These are phyloP conservation scores for Solanum megistacrolobum DNA, from an alignment of 257 asterid genomes.

Conservation along the genomic window DNA sequence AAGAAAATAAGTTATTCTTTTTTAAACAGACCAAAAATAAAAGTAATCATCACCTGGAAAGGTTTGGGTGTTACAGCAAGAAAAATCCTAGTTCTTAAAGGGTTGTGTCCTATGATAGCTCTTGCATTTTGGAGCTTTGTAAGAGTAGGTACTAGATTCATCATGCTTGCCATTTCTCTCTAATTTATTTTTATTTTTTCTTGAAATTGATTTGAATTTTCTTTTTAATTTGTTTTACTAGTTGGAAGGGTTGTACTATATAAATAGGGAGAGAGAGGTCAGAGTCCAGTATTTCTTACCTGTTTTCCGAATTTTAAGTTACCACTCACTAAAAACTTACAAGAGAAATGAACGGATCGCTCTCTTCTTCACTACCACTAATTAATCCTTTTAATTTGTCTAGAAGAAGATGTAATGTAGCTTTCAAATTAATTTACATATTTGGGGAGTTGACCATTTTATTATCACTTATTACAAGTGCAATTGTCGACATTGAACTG, in stretches of 20 bases:
- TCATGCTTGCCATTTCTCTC: slow-evolving; percentile 34
- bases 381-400: neutral
- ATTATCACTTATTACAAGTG: neutral
- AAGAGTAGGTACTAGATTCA: slow-evolving; percentile 23
- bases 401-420: neutral
- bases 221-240: neutral
- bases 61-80: slow-evolving; percentile 11
- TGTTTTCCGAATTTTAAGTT: neutral
- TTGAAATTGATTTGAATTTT: neutral
- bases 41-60: slow-evolving; percentile 26
- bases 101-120: slow-evolving; percentile 7
- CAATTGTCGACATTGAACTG: no score
- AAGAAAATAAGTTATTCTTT: no score
- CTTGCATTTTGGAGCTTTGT: slow-evolving; percentile 29
- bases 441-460: neutral
- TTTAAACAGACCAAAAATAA: no score
- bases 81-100: slow-evolving; percentile 13
- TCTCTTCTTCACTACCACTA: neutral
- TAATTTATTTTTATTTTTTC: neutral
- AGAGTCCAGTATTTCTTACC: neutral
- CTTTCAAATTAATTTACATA: neutral
- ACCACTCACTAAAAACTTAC: neutral
- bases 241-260: neutral
- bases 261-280: neutral
- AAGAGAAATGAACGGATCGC: neutral